Evolutionary conservation across 768 basidiomycete species (phyloP).

Genomic region (Mycena polygramma): DNA sequence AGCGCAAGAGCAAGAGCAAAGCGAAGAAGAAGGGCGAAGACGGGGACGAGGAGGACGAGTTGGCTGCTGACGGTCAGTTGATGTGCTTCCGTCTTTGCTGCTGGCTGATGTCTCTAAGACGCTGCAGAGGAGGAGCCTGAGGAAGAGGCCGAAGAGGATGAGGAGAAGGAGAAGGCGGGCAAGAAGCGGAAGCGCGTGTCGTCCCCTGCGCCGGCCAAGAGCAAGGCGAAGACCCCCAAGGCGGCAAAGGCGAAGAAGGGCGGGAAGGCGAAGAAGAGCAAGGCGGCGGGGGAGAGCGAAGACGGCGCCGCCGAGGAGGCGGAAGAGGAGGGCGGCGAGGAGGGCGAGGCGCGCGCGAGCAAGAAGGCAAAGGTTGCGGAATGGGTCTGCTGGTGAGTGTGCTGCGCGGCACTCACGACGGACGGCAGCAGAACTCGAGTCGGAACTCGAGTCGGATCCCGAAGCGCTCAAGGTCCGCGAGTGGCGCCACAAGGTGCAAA

Average conservation of each 20-base stretch:
- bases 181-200: constrained; percentile 71
- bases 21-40: constrained; percentile 24
- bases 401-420: constrained; percentile 1
- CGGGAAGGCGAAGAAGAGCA: constrained; percentile 58
- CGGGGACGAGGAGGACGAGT: constrained; percentile 19
- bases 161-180: constrained; percentile 57
- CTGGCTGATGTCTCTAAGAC: constrained; percentile 60
- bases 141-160: constrained; percentile 59
- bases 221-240: neutral
- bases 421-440: constrained; percentile 61
- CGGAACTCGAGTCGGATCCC: constrained; percentile 80
- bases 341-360: constrained; percentile 59
- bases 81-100: constrained; percentile 37
- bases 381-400: constrained; percentile 67
- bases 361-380: constrained; percentile 73
- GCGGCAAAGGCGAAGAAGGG: constrained; percentile 38
- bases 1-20: constrained; percentile 34
- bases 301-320: constrained; percentile 67
- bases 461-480: constrained; percentile 79
- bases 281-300: constrained; percentile 59
- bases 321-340: constrained; percentile 61
- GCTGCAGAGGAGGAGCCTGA: too few species aligned
- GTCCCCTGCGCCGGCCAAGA: neutral
- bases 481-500: constrained; percentile 94
- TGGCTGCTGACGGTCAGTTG: constrained; percentile 37